These are phyloP conservation scores for Phytophthora syringae DNA, from an alignment of 352 stramenopile species.

Conservation along the genomic window DNA sequence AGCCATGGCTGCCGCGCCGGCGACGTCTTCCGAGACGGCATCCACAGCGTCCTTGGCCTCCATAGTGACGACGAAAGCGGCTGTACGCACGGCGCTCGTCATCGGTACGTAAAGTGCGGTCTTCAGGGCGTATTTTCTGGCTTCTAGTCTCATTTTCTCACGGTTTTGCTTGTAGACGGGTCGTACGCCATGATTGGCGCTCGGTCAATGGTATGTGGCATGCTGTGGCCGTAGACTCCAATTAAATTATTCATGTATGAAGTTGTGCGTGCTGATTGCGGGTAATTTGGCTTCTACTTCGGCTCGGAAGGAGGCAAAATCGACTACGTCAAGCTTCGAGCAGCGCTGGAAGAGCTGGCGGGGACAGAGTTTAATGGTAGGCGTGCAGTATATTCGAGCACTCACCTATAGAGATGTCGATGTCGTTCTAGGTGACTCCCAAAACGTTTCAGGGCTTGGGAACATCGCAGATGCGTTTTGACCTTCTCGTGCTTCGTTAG, in stretches of 20 bases:
- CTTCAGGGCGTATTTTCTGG: too few species aligned
- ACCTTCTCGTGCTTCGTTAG: conserved; percentile 39
- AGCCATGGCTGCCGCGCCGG: too few species aligned
- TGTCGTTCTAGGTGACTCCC: conserved; percentile 26
- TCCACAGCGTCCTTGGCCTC: conserved; percentile 24
- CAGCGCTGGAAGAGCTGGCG: conserved; percentile 56
- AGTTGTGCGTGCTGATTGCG: conserved; percentile 2
- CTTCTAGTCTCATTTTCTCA: conserved; percentile 10
- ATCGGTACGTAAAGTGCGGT: conserved; percentile 47
- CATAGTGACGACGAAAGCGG: conserved; percentile 11
- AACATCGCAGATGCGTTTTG: conserved; percentile 24
- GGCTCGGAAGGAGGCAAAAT: conserved; percentile 55
- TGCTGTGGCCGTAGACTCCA: not conserved
- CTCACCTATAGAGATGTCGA: conserved; percentile 6
- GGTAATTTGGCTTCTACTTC: not conserved
- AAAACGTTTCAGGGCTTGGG: not conserved
- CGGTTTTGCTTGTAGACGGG: conserved; percentile 47
- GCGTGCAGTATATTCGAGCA: not conserved
- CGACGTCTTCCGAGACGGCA: conserved; percentile 7
- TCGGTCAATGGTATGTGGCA: conserved; percentile 40
- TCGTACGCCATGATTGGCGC: conserved; percentile 76
- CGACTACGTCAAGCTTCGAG: conserved; percentile 75
- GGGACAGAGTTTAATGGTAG: conserved; percentile 60
- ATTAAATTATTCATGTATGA: not conserved
- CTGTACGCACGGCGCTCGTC: conserved; percentile 59